A percentile compares a stretch with the other conserved stretches of the same genome.
Conservation (phyloP, 1,139 yeast genomes). For the Suhomyces atakaporum region DNA sequence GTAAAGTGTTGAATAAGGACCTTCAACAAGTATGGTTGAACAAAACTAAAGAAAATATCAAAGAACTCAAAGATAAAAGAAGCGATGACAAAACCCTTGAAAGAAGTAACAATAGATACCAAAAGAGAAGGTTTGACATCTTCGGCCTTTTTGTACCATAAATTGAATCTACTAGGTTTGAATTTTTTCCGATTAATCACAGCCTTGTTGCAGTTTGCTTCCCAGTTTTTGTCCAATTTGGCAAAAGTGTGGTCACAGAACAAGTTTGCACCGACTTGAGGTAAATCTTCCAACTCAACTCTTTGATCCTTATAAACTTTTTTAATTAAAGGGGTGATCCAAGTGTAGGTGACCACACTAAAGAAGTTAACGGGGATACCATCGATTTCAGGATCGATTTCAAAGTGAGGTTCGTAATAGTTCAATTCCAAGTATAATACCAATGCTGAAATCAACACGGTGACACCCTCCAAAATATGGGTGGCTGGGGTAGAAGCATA, state of each 20-base stretch:
- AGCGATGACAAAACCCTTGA: conserved; percentile 12
- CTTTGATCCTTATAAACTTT: conserved; percentile 24
- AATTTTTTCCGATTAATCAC: conserved; percentile 2
- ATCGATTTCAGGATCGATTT: conserved; percentile 16
- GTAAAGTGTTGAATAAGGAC: conserved; percentile 24
- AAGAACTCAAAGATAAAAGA: conserved; percentile 14
- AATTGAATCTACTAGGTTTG: conserved; percentile 4
- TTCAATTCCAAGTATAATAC: conserved; percentile 19
- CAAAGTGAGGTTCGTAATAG: conserved; percentile 20
- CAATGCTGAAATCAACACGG: conserved; percentile 13
- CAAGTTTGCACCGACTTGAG: conserved; percentile 13
- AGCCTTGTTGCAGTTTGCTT: conserved; percentile 5
- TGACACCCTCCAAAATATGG: conserved; percentile 12
- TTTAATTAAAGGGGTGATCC: conserved; percentile 28
- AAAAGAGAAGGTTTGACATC: conserved; percentile 22
- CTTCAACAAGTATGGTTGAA: conserved; percentile 27
- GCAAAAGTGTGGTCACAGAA: conserved; percentile 12
- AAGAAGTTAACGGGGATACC: conserved; percentile 20
- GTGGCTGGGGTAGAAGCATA: conserved; percentile 10
- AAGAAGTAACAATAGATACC: conserved; percentile 16
- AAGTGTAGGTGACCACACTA: conserved; percentile 26
- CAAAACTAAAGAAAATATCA: conserved; percentile 17
- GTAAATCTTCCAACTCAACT: conserved; percentile 25
- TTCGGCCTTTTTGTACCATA: conserved; percentile 8
- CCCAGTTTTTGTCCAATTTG: conserved; percentile 13